Evolutionary conservation across 2,329 filamentous ascomycete genomes (phyloP), one percentile per base, ranked within the genome.

Genomic region (Zymoseptoria tritici): DNA sequence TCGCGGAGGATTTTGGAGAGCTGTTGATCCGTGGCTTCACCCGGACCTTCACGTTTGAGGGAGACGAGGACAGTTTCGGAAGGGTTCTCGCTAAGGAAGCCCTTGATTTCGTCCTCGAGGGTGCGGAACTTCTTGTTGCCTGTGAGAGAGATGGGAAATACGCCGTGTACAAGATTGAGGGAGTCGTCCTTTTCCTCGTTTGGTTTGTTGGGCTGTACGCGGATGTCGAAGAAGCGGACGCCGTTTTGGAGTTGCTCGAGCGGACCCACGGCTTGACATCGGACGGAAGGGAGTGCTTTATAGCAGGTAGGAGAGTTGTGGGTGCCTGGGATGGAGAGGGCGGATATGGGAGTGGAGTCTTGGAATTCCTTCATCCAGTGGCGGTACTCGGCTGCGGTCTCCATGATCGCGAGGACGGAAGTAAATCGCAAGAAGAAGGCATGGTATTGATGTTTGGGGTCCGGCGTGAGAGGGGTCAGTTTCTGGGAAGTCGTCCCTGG

Each of bases 261-360:
- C 4, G 95, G 81, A 62, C 84, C 80, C 19, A 92, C 90, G 36
- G 89, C 87, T 77, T 99, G 94, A 75, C 94, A 97, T 49, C 94
- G 88, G 46, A 97, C 94, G 1, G 91, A 96, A 1, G 94, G 94
- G 4, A 97, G 82, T 11, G 94, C 92, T 54, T 84, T 82, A 78
- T 95, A 82, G 76, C 84, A 88, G 9, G 92, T 95, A 6, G 94
- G 90, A 19, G 89, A 90, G 77, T 99, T 97, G 79, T 99, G 94
- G 0, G 94, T 97, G 64, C 94, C 94, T 0, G 94, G 94, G 63
- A 97, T 94, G 55, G 89, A 94, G 55, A 99, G 84, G 2, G 87
- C 82, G 1, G 90, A 89, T 4, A 97, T 79, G 1, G 90, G 85
- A 56, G 85, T 87, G 20, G 85, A 81, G 69, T 92, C 84, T 61